Base-by-base conservation (phyloP, 164 flowering plant genomes). In the Hamamelis virginiana region DNA sequence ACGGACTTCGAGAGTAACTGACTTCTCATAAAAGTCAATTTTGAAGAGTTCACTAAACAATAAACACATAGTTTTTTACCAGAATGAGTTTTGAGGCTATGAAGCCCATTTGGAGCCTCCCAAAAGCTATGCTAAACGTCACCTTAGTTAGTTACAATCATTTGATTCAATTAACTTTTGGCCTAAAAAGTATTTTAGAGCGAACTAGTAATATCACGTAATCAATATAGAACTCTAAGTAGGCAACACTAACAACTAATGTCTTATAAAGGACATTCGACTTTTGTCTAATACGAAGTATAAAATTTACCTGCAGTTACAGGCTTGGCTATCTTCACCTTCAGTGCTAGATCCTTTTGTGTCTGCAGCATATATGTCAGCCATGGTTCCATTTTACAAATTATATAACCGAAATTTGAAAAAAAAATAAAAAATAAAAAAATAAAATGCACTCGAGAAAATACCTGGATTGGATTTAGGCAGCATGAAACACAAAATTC, bases 401-500 rank as follows among this genome's bases (percentile, higher is more conserved):
- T 26, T 4, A 43, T 2, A 62, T 21, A 57, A 44, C 50, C 11
- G 10, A 50, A 48, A 59, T 21, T 41, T 19, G 28, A 16, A 60
- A 56, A 55, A 21, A 41, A 22, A 56, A 3, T 14, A 45, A 27
- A 62, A 45, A 26, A 41, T 5, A 66, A 50, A 62, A 26, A 25
- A 59, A 43, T 2, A 63, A 44, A 25, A 15, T 66, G 21, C 23
- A 22, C 10, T 38, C 21, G 63, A 53, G 26, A 63, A 67, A 67
- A 51, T 83, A 86, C 95, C 81, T 67, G 77, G 53, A 78, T 68
- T 15, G 99, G 99, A 80, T 86, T 79, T 62, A 84, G 80, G 82
- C 99, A 95, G 79, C 99, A 95, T 33, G 99, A 88, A 76, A 95
- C 97, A 80, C 99, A 95, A 71, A 45, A 91, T 70, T 95, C 99